phyloP scores from a whole-genome alignment of 192 early-diverging fungal genomes.

The Ambispora gerdemannii region DNA sequence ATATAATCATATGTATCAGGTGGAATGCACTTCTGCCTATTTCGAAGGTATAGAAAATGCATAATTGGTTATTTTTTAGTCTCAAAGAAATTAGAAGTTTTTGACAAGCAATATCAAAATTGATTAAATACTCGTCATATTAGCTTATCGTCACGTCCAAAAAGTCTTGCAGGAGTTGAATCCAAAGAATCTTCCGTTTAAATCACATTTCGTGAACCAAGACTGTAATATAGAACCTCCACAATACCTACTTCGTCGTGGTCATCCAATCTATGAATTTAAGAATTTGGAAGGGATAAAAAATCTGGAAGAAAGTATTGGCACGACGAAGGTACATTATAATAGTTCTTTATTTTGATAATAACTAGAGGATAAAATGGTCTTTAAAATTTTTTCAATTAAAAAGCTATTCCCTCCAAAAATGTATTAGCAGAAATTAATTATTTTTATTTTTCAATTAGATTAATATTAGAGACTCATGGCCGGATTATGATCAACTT shows the following conservation, averaged over 20 bases:
- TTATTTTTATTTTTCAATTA: neutral
- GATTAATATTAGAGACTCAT: slow-evolving; percentile 1
- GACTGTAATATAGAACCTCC: slow-evolving; percentile 39
- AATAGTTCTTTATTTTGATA: neutral
- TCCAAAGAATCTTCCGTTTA: slow-evolving; percentile 41
- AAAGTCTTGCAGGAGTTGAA: slow-evolving; percentile 43
- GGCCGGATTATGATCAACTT: slow-evolving; percentile 1
- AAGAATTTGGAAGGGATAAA: slow-evolving; percentile 6
- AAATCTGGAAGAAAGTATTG: slow-evolving; percentile 26
- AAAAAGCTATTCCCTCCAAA: no score
- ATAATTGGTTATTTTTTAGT: neutral
- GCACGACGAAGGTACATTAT: slow-evolving; percentile 8
- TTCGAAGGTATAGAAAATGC: slow-evolving; percentile 42
- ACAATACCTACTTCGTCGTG: slow-evolving; percentile 31
- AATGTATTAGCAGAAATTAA: no score
- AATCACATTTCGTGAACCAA: slow-evolving; percentile 40
- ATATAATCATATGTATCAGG: slow-evolving; percentile 19
- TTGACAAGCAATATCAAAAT: neutral
- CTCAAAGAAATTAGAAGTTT: neutral
- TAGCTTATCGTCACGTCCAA: slow-evolving; percentile 53
- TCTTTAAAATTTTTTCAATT: neutral
- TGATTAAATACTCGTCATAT: neutral
- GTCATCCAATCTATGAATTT: slow-evolving; percentile 18
- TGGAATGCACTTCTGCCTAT: slow-evolving; percentile 41
- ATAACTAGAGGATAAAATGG: no score